Base-by-base conservation (phyloP, 2,329 filamentous ascomycete genomes). In the Fusarium abutilonis region DNA sequence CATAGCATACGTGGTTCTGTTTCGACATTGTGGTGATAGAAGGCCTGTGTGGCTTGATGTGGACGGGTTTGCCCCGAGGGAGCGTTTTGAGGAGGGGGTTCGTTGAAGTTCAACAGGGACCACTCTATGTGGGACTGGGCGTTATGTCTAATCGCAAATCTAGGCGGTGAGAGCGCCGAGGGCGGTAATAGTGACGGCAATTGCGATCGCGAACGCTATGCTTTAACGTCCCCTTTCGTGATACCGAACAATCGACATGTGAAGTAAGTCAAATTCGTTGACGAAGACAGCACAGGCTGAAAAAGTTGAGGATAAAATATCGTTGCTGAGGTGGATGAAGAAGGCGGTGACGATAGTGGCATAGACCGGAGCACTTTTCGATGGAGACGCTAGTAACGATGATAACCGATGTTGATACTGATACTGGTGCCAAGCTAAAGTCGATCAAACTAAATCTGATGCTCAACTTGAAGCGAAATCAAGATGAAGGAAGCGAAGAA, bases 1-100 rank as follows among this genome's bases (percentile, higher is more conserved):
- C 76, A 70, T 79, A 79, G 54, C 79, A 78, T 51, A 80, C 74
- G 66, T 74, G 64, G 31, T 73, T 70, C 53, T 74, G 64, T 26
- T 73, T 70, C 53, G 80, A 75, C 82, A 85, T 85, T 70, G 70
- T 74, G 72, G 63, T 46, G 60, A 43, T 60, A 48, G 45, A 62
- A 39, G 32, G 50, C 43, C 51, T 40, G 45, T 60, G 46, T 61
- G 60, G 63, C 46, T 65, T 58, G 45, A 66, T 55, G 48, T 65
- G 54, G 54, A 64, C 60, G 51, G 56, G 64, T 67, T 65, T 52
- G 49, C 52, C 54, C 63, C 56, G 38, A 51, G 52, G 36, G 63
- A 69, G 64, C 56, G 63, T 48, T 56, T 56, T 40, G 57, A 58
- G 53, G 59, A 64, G 52, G 60, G 54, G 58, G 56, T 54, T 72